Conservation (phyloP, 1,139 yeast species). For the Saccharomycopsis hybrid region DNA sequence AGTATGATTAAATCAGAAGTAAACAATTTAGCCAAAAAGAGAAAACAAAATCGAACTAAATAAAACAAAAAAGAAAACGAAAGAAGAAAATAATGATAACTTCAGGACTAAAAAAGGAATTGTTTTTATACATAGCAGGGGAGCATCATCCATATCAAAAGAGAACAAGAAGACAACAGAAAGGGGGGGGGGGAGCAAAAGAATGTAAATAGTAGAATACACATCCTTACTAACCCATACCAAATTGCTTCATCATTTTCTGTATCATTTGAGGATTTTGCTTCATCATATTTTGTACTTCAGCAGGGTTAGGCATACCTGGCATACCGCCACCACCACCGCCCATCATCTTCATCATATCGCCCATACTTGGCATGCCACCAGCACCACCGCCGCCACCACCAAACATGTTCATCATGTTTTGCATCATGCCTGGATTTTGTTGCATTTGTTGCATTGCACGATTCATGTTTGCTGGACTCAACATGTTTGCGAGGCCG, state of each 20-base stretch:
- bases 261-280: slow-evolving; percentile 64
- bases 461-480: slow-evolving; percentile 18
- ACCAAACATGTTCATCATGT: slow-evolving; percentile 44
- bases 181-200: no score
- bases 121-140: no score
- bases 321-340: slow-evolving; percentile 40
- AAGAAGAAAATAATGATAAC: no score
- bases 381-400: slow-evolving; percentile 31
- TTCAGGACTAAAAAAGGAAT: no score
- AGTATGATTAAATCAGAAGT: no score
- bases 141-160: no score
- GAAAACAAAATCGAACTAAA: no score
- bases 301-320: slow-evolving; percentile 42
- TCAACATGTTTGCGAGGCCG: slow-evolving; percentile 12
- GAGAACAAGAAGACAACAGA: no score
- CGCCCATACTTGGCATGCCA: slow-evolving; percentile 42
- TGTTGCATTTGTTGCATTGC: slow-evolving; percentile 51
- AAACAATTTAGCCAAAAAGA: no score
- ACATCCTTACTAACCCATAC: slow-evolving; percentile 43
- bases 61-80: no score
- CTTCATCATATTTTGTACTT: slow-evolving; percentile 59
- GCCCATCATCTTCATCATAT: slow-evolving; percentile 55
- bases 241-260: slow-evolving; percentile 73
- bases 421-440: slow-evolving; percentile 63
- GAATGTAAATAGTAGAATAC: no score